phyloP scores from a whole-genome alignment of 2,329 filamentous ascomycete species.

The Anthostomella pinea region DNA sequence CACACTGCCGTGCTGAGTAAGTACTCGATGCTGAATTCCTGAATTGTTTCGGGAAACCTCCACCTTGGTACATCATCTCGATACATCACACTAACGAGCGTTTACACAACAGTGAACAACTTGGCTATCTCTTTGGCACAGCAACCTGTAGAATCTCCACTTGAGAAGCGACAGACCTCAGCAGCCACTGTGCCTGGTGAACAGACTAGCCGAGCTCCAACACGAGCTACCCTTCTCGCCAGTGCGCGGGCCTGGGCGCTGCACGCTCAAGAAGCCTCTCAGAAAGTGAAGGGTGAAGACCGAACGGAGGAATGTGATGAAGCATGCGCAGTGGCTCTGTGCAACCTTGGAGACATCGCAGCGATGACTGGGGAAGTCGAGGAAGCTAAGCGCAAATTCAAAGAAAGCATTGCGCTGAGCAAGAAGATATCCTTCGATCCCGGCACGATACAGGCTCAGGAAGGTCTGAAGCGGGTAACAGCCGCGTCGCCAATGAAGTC shows the following conservation, averaged over 20 bases:
- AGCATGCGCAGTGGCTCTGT: conserved; percentile 78
- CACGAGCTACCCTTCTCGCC: conserved; percentile 60
- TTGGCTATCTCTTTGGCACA: conserved; percentile 71
- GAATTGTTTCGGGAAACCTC: conserved; percentile 16
- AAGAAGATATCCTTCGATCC: conserved; percentile 50
- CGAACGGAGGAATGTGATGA: conserved; percentile 78
- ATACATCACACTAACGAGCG: conserved; percentile 16
- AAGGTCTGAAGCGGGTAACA: conserved; percentile 41
- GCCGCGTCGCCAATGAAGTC: conserved; percentile 1
- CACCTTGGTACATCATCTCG: not conserved
- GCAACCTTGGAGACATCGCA: conserved; percentile 82
- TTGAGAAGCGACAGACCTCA: conserved; percentile 31
- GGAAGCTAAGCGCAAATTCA: conserved; percentile 66
- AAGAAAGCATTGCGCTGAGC: conserved; percentile 64
- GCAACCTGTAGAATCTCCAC: conserved; percentile 46
- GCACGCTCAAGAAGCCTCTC: conserved; percentile 68
- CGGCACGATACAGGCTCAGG: conserved; percentile 51
- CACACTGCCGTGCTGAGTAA: conserved; percentile 76
- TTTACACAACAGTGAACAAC: conserved; percentile 67
- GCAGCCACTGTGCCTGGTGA: conserved; percentile 22
- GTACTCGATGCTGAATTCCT: no score
- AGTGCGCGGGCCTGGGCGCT: conserved; percentile 75
- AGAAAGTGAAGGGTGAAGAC: conserved; percentile 61
- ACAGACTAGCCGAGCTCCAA: conserved; percentile 35
- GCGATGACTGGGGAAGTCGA: conserved; percentile 65